These are phyloP conservation scores for Volutella citrinella DNA, from an alignment of 2,329 filamentous ascomycete genomes.

Conservation along the genomic window DNA sequence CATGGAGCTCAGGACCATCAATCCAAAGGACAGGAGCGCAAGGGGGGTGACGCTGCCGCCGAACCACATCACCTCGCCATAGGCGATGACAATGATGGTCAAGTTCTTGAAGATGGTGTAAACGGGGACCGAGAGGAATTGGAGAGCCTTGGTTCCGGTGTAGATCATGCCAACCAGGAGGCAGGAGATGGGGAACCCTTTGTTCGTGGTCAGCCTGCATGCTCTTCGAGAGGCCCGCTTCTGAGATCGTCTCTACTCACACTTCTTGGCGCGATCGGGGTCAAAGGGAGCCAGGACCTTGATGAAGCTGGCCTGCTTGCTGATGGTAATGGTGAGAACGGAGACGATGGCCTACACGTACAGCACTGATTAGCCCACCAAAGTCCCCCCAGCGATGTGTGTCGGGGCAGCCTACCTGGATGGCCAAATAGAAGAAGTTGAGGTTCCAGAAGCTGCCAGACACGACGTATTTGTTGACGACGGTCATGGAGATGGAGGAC, in stretches of 20 bases:
- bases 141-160: conserved; percentile 90
- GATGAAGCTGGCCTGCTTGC: conserved; percentile 80
- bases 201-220: conserved; percentile 14
- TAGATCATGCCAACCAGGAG: conserved; percentile 99
- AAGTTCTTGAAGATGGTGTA: conserved; percentile 99
- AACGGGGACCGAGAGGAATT: conserved; percentile 94
- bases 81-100: conserved; percentile 97
- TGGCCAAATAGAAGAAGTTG: conserved; percentile 88
- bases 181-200: conserved; percentile 94
- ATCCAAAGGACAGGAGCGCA: conserved; percentile 86
- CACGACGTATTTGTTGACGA: conserved; percentile 99
- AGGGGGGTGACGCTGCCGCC: conserved; percentile 86
- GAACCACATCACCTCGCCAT: conserved; percentile 98
- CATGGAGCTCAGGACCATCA: conserved; percentile 94
- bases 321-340: conserved; percentile 75
- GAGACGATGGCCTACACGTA: conserved; percentile 75
- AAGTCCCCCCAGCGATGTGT: too few relatives aligned
- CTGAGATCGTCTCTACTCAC: too few relatives aligned
- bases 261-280: conserved; percentile 84
- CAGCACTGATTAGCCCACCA: conserved; percentile 6
- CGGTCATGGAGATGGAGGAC: conserved; percentile 98
- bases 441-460: conserved; percentile 90
- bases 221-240: too few relatives aligned
- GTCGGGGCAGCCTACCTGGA: conserved; percentile 90
- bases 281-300: conserved; percentile 81